Conservation (phyloP, 805 yeast species). For the Vanderwaltozyma yarrowii region DNA sequence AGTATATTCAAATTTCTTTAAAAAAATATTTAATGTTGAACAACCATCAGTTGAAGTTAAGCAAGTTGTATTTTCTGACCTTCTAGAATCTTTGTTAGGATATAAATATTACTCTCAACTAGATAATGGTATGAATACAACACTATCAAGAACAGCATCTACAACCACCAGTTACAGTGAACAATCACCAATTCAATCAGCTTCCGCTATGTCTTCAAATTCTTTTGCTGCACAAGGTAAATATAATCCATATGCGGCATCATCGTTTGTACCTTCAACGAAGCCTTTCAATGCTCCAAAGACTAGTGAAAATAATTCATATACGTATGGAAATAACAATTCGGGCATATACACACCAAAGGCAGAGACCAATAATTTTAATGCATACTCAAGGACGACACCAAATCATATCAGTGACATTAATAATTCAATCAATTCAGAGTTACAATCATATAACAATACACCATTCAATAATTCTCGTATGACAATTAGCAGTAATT, state of each 20-base stretch:
- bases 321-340: not conserved
- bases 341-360: not conserved
- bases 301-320: not conserved
- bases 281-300: not conserved
- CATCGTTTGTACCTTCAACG: constrained; percentile 15
- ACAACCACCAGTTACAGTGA: not conserved
- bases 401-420: not conserved
- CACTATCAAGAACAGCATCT: not conserved
- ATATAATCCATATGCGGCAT: constrained; percentile 18
- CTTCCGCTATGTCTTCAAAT: not conserved
- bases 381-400: not conserved
- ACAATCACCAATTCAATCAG: not conserved
- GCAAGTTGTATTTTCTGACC: constrained; percentile 5
- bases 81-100: constrained; percentile 12
- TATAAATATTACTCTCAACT: not conserved
- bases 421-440: not conserved
- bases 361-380: not conserved
- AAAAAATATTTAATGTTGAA: constrained; percentile 9
- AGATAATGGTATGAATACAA: not conserved
- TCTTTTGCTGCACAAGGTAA: constrained; percentile 4
- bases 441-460: not conserved
- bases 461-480: constrained; percentile 1
- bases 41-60: constrained; percentile 13
- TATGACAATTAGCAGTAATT: not conserved
- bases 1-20: constrained; percentile 17